phyloP scores from a whole-genome alignment of 805 yeast genomes.

The Yueomyces sp. region DNA sequence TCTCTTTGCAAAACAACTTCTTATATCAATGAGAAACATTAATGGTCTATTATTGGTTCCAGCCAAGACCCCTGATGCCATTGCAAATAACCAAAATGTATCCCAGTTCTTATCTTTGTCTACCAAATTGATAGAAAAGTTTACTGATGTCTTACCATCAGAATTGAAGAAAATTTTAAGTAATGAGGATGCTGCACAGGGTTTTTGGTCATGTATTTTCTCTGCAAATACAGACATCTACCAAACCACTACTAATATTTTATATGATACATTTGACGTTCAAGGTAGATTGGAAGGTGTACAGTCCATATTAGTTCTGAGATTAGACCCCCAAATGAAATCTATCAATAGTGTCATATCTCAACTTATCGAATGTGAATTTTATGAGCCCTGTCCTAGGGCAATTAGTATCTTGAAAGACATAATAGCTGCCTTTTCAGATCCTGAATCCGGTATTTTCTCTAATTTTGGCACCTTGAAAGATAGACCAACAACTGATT shows the following conservation, averaged over 20 bases:
- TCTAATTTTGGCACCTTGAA: conserved; percentile 19
- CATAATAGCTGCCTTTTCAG: conserved; percentile 45
- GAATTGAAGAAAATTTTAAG: conserved; percentile 28
- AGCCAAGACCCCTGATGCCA: conserved; percentile 7
- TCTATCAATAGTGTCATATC: conserved; percentile 37
- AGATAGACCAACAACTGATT: conserved; percentile 13
- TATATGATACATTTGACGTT: conserved; percentile 68
- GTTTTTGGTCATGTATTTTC: conserved; percentile 64
- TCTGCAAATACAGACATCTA: conserved; percentile 45
- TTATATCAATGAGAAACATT: conserved; percentile 19
- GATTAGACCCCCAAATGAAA: conserved; percentile 32
- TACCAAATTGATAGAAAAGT: conserved; percentile 26
- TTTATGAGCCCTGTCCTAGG: conserved; percentile 63
- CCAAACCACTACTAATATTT: conserved; percentile 55
- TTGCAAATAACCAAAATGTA: conserved; percentile 18
- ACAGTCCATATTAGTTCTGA: conserved; percentile 34
- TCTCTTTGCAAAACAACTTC: conserved; percentile 16
- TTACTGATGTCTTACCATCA: conserved; percentile 27
- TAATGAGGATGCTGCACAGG: conserved; percentile 34
- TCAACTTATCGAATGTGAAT: conserved; percentile 32
- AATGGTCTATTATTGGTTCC: conserved; percentile 21
- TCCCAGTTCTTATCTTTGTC: conserved; percentile 18
- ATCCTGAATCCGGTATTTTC: conserved; percentile 51
- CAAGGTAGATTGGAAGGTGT: conserved; percentile 70
- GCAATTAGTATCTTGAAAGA: conserved; percentile 68